Conservation (phyloP, 164 flowering plant genomes). For the Akebia trifoliata region DNA sequence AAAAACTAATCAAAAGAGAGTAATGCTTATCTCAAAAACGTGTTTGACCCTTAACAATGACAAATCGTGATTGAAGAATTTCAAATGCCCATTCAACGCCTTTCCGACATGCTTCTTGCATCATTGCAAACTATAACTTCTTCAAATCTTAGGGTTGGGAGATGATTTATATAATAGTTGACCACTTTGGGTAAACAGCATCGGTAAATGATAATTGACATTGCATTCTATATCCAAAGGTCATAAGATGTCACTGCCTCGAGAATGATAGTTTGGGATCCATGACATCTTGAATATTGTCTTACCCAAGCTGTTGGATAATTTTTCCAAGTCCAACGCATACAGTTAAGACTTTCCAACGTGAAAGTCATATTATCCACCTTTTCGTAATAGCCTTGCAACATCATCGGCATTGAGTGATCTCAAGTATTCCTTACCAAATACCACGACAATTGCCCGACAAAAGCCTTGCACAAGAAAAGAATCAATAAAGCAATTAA, state of each 20-base stretch:
- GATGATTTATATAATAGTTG: too few species aligned
- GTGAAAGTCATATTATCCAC: neutral
- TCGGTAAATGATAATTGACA: too few species aligned
- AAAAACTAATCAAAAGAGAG: too few species aligned
- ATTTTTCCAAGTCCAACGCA: too few species aligned
- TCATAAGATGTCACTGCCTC: too few species aligned
- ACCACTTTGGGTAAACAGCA: too few species aligned
- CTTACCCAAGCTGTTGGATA: neutral
- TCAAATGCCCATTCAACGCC: too few species aligned
- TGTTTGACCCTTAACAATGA: neutral
- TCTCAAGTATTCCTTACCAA: neutral
- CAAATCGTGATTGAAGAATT: too few species aligned
- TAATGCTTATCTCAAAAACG: neutral
- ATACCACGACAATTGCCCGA: neutral
- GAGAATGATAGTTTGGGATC: neutral
- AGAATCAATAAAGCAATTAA: neutral
- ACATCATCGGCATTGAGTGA: neutral
- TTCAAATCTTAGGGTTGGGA: too few species aligned
- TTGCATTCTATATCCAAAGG: too few species aligned
- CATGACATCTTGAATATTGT: neutral
- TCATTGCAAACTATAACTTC: too few species aligned
- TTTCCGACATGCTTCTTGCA: too few species aligned
- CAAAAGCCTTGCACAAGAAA: neutral
- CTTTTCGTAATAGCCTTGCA: neutral
- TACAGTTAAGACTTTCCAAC: neutral